phyloP scores from a whole-genome alignment of 352 stramenopile genomes.

The Globisporangium cylindrosporum region DNA sequence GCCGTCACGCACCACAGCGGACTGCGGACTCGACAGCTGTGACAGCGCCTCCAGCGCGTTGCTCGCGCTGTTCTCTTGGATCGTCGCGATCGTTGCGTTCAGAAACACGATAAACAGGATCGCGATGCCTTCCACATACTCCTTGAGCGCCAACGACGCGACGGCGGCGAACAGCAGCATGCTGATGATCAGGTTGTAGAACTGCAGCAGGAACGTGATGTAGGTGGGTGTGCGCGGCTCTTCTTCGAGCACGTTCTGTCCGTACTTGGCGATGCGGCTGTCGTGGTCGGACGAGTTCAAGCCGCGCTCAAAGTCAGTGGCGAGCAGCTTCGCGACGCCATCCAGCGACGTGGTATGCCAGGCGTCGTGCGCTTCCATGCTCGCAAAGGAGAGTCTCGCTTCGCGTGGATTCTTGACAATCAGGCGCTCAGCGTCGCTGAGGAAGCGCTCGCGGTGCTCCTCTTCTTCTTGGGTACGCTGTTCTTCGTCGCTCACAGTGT shows the following conservation, averaged over 20 bases:
- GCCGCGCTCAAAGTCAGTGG: background rate
- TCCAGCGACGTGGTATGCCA: background rate
- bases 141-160: slow-evolving; percentile 24
- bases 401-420: slow-evolving; percentile 47
- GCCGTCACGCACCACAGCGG: slow-evolving; percentile 32
- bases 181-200: slow-evolving; percentile 46
- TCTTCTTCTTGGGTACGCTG: slow-evolving; percentile 10
- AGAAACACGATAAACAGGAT: slow-evolving; percentile 42
- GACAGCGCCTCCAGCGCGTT: slow-evolving; percentile 39
- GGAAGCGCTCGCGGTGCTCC: slow-evolving; percentile 48
- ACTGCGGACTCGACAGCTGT: slow-evolving; percentile 36
- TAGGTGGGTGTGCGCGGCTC: slow-evolving; percentile 18
- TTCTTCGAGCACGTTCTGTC: slow-evolving; percentile 1
- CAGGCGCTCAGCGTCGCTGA: slow-evolving; percentile 57
- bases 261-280: background rate
- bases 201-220: slow-evolving; percentile 40
- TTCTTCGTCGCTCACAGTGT: background rate
- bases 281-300: background rate
- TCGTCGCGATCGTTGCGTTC: slow-evolving; percentile 35
- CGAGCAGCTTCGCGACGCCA: background rate
- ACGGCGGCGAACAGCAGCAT: slow-evolving; percentile 32
- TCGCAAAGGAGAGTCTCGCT: slow-evolving; percentile 45
- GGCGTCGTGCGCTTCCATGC: slow-evolving; percentile 31
- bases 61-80: slow-evolving; percentile 35
- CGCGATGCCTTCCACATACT: slow-evolving; percentile 40